phyloP scores from a whole-genome alignment of 106 monocot species.

The Dendrobium huoshanense region DNA sequence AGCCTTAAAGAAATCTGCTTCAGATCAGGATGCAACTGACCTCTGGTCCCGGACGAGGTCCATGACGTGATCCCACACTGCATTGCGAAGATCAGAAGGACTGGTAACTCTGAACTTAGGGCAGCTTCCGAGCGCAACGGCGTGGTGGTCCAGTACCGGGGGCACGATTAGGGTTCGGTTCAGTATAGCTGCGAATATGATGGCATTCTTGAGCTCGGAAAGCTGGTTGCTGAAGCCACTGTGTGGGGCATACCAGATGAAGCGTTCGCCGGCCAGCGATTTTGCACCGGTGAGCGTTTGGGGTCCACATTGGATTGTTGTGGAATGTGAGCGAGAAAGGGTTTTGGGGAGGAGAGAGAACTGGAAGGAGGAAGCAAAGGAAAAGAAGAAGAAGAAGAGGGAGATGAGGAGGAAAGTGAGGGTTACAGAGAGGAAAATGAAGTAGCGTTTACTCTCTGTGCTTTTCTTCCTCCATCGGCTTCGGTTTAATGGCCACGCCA shows the following conservation, averaged over 20 bases:
- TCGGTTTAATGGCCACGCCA: not conserved
- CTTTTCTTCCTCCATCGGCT: constrained; percentile 39
- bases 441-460: constrained; percentile 16
- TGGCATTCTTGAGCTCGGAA: constrained; percentile 71
- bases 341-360: constrained; percentile 17
- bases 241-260: constrained; percentile 88
- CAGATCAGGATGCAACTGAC: constrained; percentile 22
- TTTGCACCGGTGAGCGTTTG: not conserved
- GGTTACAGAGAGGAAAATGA: constrained; percentile 15
- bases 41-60: constrained; percentile 43
- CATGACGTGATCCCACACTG: constrained; percentile 78
- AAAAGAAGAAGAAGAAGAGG: constrained; percentile 25
- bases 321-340: constrained; percentile 4
- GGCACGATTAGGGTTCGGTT: constrained; percentile 87
- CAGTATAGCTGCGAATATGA: constrained; percentile 62
- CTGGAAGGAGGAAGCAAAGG: constrained; percentile 14
- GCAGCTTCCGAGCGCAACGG: constrained; percentile 89
- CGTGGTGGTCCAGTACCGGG: constrained; percentile 94
- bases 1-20: no score
- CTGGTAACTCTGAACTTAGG: constrained; percentile 83
- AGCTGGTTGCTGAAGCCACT: constrained; percentile 99
- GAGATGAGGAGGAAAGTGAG: constrained; percentile 23
- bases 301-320: constrained; percentile 1
- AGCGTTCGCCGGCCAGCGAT: constrained; percentile 24
- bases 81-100: constrained; percentile 37